Evolutionary conservation across 2,329 filamentous ascomycete species (phyloP), one percentile per base, ranked within the genome.

Genomic region (Madurella mycetomatis): DNA sequence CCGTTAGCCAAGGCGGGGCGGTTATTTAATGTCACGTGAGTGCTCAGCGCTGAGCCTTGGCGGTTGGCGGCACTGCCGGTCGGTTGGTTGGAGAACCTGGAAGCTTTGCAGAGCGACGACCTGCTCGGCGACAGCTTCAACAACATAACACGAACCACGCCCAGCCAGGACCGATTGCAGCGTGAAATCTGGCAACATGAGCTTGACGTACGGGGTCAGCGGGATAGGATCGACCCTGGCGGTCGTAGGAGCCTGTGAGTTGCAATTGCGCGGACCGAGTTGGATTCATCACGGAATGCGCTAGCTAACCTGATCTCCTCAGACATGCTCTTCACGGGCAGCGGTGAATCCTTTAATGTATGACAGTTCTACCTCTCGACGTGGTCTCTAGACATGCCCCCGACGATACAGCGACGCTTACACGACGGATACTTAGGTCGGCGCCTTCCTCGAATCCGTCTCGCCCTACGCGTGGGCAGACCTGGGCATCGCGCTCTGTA

Each of bases 261-360:
- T 48, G 46, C 25, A 32, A n/a, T 18, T 46, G 54, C 19, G 67
- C 70, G 65, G 60, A 48, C 41, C 58, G 64, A 65, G 51, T 50
- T 51, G 34, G 11, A 37, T 25, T 7, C 3, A 25, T 25, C 25
- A 3, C 25, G 9, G 46, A n/a, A 25, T 30, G 19, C 30, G 47
- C 54, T 56, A 53, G 49, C 60, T 60, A 51, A 60, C 55, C 7
- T 11, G 39, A 43, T 16, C 46, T 51, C 57, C 41, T 62, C 72
- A 99, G 94, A 99, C 76, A 95, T 99, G 90, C 90, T 99, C 71
- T 96, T 99, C 71, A 95, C 94, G 68, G 91, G 90, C 69, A 91
- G 89, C 72, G 94, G 95, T 70, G 92, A 99, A 80, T 80, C 87
- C 56, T 99, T 99, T 77, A 95, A 99, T 76, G 90, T 91, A 82